Conservation (phyloP, 208 protist genomes). For the Leishmania lainsoni region DNA sequence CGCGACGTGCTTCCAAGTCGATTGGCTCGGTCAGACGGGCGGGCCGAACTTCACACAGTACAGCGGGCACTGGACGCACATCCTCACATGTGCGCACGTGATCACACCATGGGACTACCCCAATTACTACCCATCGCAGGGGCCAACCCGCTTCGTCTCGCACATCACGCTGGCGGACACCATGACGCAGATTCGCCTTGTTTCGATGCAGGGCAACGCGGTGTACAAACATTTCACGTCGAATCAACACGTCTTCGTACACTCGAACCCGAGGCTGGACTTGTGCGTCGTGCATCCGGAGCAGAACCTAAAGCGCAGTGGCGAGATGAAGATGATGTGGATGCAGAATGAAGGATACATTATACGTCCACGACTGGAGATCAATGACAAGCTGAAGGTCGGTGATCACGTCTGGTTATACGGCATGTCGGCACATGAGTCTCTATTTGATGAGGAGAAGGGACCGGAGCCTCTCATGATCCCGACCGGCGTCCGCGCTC, state of each 20-base stretch:
- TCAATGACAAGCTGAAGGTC: slow-evolving; percentile 66
- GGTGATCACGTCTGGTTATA: slow-evolving; percentile 92
- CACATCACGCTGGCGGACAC: slow-evolving; percentile 87
- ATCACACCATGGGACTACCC: slow-evolving; percentile 92
- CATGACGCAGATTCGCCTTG: slow-evolving; percentile 83
- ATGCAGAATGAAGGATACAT: slow-evolving; percentile 92
- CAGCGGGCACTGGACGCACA: slow-evolving; percentile 88
- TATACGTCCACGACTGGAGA: slow-evolving; percentile 76
- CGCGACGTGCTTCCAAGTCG: slow-evolving; percentile 83
- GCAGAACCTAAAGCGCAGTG: slow-evolving; percentile 86
- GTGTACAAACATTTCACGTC: slow-evolving; percentile 91
- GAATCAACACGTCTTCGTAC: slow-evolving; percentile 90
- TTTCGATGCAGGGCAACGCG: slow-evolving; percentile 78
- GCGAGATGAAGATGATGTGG: slow-evolving; percentile 93
- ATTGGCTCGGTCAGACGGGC: slow-evolving; percentile 84
- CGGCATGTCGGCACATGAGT: slow-evolving; percentile 88
- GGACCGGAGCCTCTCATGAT: slow-evolving; percentile 88
- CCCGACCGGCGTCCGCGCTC: slow-evolving; percentile 79
- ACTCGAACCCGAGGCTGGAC: slow-evolving; percentile 86
- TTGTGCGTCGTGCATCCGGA: slow-evolving; percentile 88
- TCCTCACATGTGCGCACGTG: slow-evolving; percentile 90
- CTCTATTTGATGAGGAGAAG: slow-evolving; percentile 90
- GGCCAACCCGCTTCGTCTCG: slow-evolving; percentile 86
- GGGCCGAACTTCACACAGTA: slow-evolving; percentile 84
- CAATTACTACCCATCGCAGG: slow-evolving; percentile 86